Conservation (phyloP, 345 rosid genomes). For the Pelargonium nanum region DNA sequence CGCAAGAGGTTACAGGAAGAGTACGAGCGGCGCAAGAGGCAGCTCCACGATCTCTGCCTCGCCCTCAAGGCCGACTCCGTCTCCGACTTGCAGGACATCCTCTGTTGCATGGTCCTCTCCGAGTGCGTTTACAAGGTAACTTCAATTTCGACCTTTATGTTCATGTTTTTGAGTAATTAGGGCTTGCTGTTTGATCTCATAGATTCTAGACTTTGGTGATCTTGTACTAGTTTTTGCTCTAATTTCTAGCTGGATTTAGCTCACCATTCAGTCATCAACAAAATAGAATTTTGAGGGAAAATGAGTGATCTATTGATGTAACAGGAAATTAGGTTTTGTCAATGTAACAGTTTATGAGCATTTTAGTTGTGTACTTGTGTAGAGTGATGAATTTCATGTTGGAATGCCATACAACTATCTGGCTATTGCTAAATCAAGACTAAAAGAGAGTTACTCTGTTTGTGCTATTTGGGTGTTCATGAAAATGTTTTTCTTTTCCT, state of each 20-base stretch:
- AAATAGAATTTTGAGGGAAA: neutral
- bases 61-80: constrained; percentile 75
- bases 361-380: neutral
- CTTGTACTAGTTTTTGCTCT: neutral
- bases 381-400: neutral
- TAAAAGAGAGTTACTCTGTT: neutral
- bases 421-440: neutral
- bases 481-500: neutral
- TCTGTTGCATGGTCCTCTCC: constrained; percentile 94
- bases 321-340: neutral
- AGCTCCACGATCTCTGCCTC: constrained; percentile 68
- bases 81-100: constrained; percentile 74
- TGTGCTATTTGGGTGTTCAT: neutral
- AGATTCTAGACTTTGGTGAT: neutral
- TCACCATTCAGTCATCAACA: neutral
- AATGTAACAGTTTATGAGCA: neutral
- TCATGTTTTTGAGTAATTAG: neutral
- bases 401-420: neutral
- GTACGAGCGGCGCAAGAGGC: constrained; percentile 59
- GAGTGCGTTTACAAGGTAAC: constrained; percentile 90
- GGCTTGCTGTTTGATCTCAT: neutral
- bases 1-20: constrained; percentile 62
- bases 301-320: no score
- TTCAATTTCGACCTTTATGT: neutral
- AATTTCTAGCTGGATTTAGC: neutral